These are phyloP conservation scores for Epichloe sibirici DNA, from an alignment of 2,329 filamentous ascomycete species.

Conservation along the genomic window DNA sequence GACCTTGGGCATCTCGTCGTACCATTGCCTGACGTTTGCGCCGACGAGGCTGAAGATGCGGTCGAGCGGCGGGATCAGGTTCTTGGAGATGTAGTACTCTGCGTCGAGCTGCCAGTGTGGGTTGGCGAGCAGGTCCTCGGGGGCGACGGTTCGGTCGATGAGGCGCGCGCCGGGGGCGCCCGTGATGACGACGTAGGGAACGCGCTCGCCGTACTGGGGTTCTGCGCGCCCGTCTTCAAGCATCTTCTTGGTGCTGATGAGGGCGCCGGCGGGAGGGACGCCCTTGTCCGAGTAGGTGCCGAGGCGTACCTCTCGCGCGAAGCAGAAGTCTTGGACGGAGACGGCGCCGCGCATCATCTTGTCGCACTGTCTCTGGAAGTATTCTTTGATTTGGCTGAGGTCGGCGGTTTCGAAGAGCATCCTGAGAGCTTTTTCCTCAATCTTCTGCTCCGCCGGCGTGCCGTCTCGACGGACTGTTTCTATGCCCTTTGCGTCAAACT, in stretches of 20 bases:
- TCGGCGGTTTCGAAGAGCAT: conserved; percentile 84
- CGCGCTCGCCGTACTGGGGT: conserved; percentile 87
- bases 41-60: conserved; percentile 95
- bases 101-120: conserved; percentile 74
- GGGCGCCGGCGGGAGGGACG: conserved; percentile 69
- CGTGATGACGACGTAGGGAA: conserved; percentile 87
- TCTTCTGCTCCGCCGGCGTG: conserved; percentile 90
- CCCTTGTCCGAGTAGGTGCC: conserved; percentile 73
- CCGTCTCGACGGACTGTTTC: conserved; percentile 94
- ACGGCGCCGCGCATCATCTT: conserved; percentile 88
- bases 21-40: conserved; percentile 83
- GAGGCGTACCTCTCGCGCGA: conserved; percentile 81
- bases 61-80: conserved; percentile 86
- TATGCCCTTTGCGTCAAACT: conserved; percentile 96
- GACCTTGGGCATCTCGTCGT: conserved; percentile 90
- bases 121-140: conserved; percentile 67
- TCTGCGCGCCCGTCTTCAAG: conserved; percentile 74
- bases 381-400: conserved; percentile 74
- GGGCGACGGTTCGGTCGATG: conserved; percentile 80
- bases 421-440: conserved; percentile 83
- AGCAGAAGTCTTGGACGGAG: conserved; percentile 91
- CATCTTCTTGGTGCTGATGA: conserved; percentile 81
- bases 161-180: conserved; percentile 78
- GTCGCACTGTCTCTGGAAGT: conserved; percentile 79
- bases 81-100: conserved; percentile 95